Base-by-base conservation (phyloP, 2,329 filamentous ascomycete genomes). In the Ascochyta pisi region DNA sequence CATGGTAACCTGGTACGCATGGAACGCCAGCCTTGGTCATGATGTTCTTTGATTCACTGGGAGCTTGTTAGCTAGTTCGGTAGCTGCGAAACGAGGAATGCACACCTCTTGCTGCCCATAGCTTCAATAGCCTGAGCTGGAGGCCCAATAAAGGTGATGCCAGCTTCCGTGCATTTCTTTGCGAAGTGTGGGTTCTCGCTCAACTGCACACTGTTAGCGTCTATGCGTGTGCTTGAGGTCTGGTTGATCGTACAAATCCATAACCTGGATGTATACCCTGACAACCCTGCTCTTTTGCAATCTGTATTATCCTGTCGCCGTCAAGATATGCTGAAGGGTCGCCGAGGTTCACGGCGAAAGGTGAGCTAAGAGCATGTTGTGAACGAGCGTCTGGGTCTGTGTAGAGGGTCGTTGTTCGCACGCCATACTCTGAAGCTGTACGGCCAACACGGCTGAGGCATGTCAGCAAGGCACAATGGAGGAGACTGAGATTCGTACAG, bases 1-100 rank as follows among this genome's bases (percentile, higher is more conserved):
- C 95, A 73, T 98, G 95, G 70, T 99, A 99, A 0, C 95, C 95
- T 0, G 95, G 95, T 44, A 99, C 95, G 69, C 95, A 98, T 4
- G 93, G 93, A 3, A 99, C 95, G 8, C 92, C 92, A n/a, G 95
- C 94, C 4, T 87, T 86, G 31, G 86, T 92, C 95, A 99, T 98
- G 71, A 99, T 97, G 73, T 96, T 90, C 77, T 99, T 99, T 48
- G 91, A 95, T 57, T 90, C 84, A 51, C 84, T 84, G 44, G 39
- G 6, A 35, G 3, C 4, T 23, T 54, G 54, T 68, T 34, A 68
- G 60, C 38, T 26, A 38, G 16, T 40, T 8, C 12, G n/a, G 26
- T 24, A 10, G 16, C 8, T 34, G n/a, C n/a, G 12, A 10, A 12
- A 10, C 22, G 6, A 26, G n/a, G 9, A 12, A 23, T 33, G 34